These are phyloP conservation scores for Trichomonascaceae sp. DNA, from an alignment of 1,139 yeast genomes.

Conservation along the genomic window DNA sequence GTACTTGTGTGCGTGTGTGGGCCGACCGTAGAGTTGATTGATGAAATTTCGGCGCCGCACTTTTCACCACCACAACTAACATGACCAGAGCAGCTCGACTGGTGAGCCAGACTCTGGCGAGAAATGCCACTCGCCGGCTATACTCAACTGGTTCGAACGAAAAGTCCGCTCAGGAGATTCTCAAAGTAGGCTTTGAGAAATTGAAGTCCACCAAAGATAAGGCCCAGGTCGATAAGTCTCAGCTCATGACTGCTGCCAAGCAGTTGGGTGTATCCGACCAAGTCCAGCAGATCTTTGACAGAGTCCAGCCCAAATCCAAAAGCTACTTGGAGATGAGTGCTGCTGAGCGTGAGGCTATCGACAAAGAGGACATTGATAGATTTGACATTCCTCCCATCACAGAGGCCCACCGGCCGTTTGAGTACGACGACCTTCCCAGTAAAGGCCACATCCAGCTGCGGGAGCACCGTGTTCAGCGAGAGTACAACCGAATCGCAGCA, in stretches of 20 bases:
- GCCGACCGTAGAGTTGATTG: too few species aligned
- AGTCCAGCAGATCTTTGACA: constrained; percentile 19
- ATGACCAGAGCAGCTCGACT: too few species aligned
- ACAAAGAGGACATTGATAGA: constrained; percentile 10
- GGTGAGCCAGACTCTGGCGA: too few species aligned
- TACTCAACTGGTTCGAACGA: constrained; percentile 1
- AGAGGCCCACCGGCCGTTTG: constrained; percentile 27
- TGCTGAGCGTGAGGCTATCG: constrained; percentile 10
- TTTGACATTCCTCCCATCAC: constrained; percentile 17
- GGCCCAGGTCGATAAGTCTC: constrained; percentile 18
- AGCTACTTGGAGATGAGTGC: constrained; percentile 12
- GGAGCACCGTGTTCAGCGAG: constrained; percentile 46
- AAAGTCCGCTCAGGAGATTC: constrained; percentile 16
- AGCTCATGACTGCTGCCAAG: constrained; percentile 21
- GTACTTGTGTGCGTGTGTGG: too few species aligned
- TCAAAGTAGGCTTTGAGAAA: constrained; percentile 22
- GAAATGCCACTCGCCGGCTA: too few species aligned
- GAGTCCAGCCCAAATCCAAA: constrained; percentile 14
- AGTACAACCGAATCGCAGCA: constrained; percentile 70
- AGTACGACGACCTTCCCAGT: constrained; percentile 48
- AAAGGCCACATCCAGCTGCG: constrained; percentile 47
- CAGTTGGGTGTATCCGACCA: constrained; percentile 20
- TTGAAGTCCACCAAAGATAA: constrained; percentile 19
- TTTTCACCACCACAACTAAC: too few species aligned
- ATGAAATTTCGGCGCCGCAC: too few species aligned